phyloP scores from a whole-genome alignment of 2,329 filamentous ascomycete genomes.

The Elsinoe necatrix region DNA sequence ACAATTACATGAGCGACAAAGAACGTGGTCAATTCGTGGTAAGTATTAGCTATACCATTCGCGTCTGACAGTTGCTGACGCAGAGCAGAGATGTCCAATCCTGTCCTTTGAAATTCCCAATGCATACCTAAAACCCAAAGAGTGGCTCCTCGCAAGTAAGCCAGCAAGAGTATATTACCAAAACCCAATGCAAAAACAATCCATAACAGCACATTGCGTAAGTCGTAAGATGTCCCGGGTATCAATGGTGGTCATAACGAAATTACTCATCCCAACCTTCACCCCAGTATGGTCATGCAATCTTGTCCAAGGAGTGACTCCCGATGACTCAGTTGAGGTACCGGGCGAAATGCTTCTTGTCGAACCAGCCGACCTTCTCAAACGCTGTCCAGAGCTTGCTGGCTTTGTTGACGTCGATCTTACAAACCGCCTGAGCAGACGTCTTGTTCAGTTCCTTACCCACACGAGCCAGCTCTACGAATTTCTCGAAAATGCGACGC shows the following conservation, averaged over 20 bases:
- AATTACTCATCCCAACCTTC: slow-evolving; percentile 11
- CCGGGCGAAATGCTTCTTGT: slow-evolving; percentile 29
- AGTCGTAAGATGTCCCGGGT: slow-evolving; percentile 6
- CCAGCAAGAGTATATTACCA: not conserved
- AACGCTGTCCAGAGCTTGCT: slow-evolving; percentile 87
- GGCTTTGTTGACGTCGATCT: slow-evolving; percentile 96
- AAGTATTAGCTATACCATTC: not conserved
- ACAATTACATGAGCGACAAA: too few species aligned
- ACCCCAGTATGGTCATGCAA: slow-evolving; percentile 2
- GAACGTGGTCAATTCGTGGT: not conserved
- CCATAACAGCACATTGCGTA: not conserved
- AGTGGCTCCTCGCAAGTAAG: not conserved
- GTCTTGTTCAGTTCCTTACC: slow-evolving; percentile 90
- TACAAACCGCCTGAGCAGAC: slow-evolving; percentile 91
- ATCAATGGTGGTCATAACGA: slow-evolving; percentile 15
- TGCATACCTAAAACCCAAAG: not conserved
- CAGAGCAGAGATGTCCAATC: not conserved
- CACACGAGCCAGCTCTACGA: slow-evolving; percentile 56
- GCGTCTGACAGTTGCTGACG: not conserved
- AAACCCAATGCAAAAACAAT: not conserved
- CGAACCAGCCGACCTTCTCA: slow-evolving; percentile 77
- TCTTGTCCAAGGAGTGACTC: not conserved
- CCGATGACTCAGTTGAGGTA: slow-evolving; percentile 14
- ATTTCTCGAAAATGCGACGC: slow-evolving; percentile 75
- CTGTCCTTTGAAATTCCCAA: not conserved